Evolutionary conservation across 768 basidiomycete genomes (phyloP).

Genomic region (Roridomyces roridus): DNA sequence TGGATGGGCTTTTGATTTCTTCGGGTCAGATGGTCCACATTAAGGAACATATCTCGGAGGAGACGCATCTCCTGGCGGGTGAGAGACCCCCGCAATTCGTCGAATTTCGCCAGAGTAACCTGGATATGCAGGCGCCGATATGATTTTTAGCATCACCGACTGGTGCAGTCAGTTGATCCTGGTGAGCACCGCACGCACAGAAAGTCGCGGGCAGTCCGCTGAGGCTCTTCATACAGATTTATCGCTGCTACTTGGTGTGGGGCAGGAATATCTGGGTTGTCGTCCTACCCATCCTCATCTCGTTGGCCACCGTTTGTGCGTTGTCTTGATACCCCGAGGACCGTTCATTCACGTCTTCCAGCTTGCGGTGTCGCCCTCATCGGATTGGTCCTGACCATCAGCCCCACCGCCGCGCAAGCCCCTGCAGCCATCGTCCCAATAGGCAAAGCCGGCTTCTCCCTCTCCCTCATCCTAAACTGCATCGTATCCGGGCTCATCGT

Average conservation of each 20-base stretch:
- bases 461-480: conserved; percentile 49
- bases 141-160: conserved; percentile 15
- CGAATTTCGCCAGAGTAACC: neutral
- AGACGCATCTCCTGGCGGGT: conserved; percentile 11
- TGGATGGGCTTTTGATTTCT: neutral
- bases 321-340: neutral
- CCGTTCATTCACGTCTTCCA: too few relatives aligned
- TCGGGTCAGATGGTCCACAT: conserved; percentile 7
- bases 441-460: conserved; percentile 39
- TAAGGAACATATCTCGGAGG: conserved; percentile 1
- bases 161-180: conserved; percentile 15
- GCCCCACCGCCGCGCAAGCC: conserved; percentile 38
- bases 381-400: conserved; percentile 33
- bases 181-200: neutral
- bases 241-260: conserved; percentile 52
- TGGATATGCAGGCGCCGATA: conserved; percentile 2
- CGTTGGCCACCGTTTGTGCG: conserved; percentile 42
- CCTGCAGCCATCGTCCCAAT: conserved; percentile 42
- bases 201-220: too few relatives aligned
- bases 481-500: conserved; percentile 49
- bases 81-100: neutral
- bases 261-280: conserved; percentile 37
- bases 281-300: conserved; percentile 39
- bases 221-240: too few relatives aligned
- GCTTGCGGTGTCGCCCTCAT: conserved; percentile 37